phyloP scores from a whole-genome alignment of 1,284 basidiomycete genomes.

The Trametes polyzona region DNA sequence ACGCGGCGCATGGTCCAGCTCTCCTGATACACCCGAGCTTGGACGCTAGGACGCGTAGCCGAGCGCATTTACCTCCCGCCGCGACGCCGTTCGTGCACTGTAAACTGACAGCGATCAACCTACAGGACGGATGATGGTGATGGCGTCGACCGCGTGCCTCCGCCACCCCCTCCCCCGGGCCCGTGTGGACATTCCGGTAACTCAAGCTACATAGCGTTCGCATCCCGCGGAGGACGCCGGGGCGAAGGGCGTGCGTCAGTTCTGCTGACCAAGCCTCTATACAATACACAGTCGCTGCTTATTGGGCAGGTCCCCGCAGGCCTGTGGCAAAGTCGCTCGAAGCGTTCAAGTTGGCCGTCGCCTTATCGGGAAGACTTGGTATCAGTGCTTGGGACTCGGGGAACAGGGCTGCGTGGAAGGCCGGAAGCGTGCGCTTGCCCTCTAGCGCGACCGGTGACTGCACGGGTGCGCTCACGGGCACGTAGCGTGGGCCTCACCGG shows the following conservation, averaged over 20 bases:
- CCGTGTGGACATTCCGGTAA: slow-evolving; percentile 21
- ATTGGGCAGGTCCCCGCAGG: background rate
- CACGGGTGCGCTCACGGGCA: background rate
- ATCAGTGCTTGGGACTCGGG: background rate
- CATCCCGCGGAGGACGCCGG: slow-evolving; percentile 4
- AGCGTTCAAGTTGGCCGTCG: slow-evolving; percentile 11
- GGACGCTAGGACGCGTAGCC: no score
- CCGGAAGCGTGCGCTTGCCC: background rate
- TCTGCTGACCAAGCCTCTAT: background rate
- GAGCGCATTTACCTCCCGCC: no score
- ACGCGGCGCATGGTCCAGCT: no score
- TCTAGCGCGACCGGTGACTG: slow-evolving; percentile 5
- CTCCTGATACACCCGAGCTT: no score
- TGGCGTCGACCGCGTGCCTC: background rate
- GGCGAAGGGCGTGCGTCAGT: background rate
- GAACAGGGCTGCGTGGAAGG: background rate
- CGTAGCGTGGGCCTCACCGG: background rate
- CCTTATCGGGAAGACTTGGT: background rate
- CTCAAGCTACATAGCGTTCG: slow-evolving; percentile 12
- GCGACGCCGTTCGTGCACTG: no score
- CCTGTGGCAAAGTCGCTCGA: background rate
- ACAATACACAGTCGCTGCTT: no score
- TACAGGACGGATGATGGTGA: no score
- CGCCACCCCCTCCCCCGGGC: slow-evolving; percentile 16
- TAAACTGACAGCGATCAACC: no score